Base-by-base conservation (phyloP, 129 eudicot species). In the Chrysanthemum seticuspe region DNA sequence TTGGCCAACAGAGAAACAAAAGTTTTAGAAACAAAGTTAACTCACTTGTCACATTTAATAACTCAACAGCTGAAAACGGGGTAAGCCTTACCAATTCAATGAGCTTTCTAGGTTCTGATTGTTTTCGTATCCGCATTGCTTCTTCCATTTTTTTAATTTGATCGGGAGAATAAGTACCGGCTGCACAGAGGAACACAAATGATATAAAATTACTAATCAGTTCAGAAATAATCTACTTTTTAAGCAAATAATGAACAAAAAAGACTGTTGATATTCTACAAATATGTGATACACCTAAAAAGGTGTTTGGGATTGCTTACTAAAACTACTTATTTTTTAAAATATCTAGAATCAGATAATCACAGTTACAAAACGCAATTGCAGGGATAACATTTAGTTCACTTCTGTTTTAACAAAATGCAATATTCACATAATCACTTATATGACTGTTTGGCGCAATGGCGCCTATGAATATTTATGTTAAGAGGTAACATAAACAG, bases 61-160 rank as follows among this genome's bases (percentile, higher is more conserved):
- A 49, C 18, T 52, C 71, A 66, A 55, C 60, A 54, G 49, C 4
- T 9, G 65, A 12, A 27, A 56, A 56, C 7, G 29, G 19, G 66
- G 45, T 10, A 52, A 63, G 18, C 16, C 86, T 88, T 74, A 95
- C 99, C 79, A 79, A 62, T 79, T 83, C 76, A 69, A 95, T 81
- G 67, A 95, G 97, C 61, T 88, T 86, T 59, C 72, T 70, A 56
- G 99, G 99, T 83, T 90, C 89, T 48, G 91, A 78, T 64, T 80
- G 87, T 74, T 82, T 90, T 9, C 97, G 84, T 73, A 95, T 86
- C 63, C 74, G 74, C 80, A 83, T 88, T 8, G 97, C 83, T 56
- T 95, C 99, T 88, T 95, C 96, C 97, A 90, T 95, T 68, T 64
- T 90, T 79, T 55, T 86, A 66, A 88, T 83, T 75, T 95, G 97